Conservation (phyloP, 1,284 basidiomycete species). For the Apiotrichum akiyoshidainum region DNA sequence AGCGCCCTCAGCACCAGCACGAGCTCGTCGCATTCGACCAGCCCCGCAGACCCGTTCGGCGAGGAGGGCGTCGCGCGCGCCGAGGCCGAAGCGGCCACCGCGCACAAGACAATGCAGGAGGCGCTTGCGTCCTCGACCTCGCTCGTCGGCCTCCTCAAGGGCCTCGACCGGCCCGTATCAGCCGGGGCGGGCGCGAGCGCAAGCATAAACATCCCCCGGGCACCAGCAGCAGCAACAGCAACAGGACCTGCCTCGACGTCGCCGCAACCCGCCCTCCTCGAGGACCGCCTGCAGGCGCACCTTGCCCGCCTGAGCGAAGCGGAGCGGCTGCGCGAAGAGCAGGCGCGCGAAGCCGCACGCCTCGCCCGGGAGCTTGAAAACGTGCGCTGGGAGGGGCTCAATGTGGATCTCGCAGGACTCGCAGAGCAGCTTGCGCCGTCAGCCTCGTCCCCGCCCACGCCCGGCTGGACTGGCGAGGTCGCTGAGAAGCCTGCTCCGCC, state of each 20-base stretch:
- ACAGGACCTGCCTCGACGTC: neutral
- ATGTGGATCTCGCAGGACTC: neutral
- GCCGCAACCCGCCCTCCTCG: constrained; percentile 4
- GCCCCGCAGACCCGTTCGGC: neutral
- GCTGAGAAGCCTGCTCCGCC: too few relatives aligned
- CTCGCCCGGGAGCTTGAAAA: constrained; percentile 14
- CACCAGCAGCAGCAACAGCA: neutral
- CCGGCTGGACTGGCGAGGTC: constrained; percentile 6
- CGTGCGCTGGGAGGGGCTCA: constrained; percentile 5
- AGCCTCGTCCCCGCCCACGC: neutral
- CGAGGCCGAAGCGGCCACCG: neutral
- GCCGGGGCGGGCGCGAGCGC: neutral
- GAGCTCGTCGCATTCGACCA: neutral
- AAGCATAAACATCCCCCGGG: too few relatives aligned
- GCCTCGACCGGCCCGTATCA: constrained; percentile 1
- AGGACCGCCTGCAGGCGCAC: constrained; percentile 10
- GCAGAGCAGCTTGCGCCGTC: neutral
- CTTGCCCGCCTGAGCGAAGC: constrained; percentile 10
- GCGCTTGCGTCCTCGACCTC: neutral
- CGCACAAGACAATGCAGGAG: neutral
- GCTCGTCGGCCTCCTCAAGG: neutral
- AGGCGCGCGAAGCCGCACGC: constrained; percentile 10
- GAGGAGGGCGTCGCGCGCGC: neutral
- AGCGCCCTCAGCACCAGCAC: neutral
- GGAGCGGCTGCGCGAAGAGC: constrained; percentile 19